Percentiles rank a stretch among this genome's conserved stretches.
These are phyloP conservation scores for Pulveroboletus sp. DNA, from an alignment of 768 basidiomycete genomes.

Conservation along the genomic window DNA sequence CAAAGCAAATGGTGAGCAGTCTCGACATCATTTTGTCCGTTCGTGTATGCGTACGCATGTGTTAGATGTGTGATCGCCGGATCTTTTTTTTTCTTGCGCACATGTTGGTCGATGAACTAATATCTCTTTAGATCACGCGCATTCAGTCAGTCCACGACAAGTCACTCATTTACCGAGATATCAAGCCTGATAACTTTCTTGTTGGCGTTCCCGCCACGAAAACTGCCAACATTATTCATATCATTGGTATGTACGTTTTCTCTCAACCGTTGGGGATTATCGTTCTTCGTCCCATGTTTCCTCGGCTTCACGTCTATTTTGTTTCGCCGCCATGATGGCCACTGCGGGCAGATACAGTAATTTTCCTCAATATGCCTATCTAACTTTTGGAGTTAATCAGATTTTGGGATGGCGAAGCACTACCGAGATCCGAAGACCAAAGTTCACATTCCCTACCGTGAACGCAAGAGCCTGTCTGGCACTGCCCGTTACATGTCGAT, in stretches of 20 bases:
- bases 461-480: slow-evolving; percentile 93
- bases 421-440: slow-evolving; percentile 98
- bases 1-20: slow-evolving; percentile 90
- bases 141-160: slow-evolving; percentile 98
- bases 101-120: slow-evolving; percentile 5
- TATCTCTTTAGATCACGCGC: slow-evolving; percentile 71
- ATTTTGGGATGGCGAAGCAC: slow-evolving; percentile 99
- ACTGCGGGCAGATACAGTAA: background rate
- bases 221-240: slow-evolving; percentile 81
- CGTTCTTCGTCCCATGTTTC: slow-evolving; percentile 2
- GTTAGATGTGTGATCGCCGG: background rate
- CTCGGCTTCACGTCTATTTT: slow-evolving; percentile 1
- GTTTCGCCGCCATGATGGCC: background rate
- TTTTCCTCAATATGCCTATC: slow-evolving; percentile 4
- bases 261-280: slow-evolving; percentile 5
- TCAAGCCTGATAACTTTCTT: slow-evolving; percentile 99
- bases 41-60: background rate
- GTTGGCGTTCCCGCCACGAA: slow-evolving; percentile 92
- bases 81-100: background rate
- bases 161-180: slow-evolving; percentile 96
- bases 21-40: background rate
- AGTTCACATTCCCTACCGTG: slow-evolving; percentile 98
- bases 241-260: slow-evolving; percentile 62
- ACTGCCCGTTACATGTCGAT: slow-evolving; percentile 99
- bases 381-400: slow-evolving; percentile 38